Base-by-base conservation (phyloP, 2,329 filamentous ascomycete genomes). In the Coniochaeta sp. region DNA sequence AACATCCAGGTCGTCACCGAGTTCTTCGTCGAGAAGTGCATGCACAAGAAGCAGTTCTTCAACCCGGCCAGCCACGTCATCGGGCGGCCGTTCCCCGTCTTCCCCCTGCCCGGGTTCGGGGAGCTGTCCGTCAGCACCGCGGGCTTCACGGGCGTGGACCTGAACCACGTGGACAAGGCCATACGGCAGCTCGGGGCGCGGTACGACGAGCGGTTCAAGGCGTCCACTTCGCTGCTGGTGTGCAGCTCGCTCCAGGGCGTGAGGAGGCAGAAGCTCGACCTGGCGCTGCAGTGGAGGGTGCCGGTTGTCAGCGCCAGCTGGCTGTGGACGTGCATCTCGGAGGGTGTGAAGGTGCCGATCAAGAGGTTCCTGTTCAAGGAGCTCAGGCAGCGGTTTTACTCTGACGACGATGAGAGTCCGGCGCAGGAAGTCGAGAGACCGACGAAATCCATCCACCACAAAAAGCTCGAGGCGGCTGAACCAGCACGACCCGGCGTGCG, bases 11-110 rank as follows among this genome's bases (percentile, higher is more conserved):
- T 82, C 50, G 86, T 96, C 34, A 98, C 92, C 12, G 92, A 96
- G 70, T 96, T 95, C 81, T 99, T 93, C 83, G 81, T 99, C 58
- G 95, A 99, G 74, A 85, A 86, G 56, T 98, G 93, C 71, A 77
- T 99, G 43, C 87, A 93, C 70, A 84, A 85, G 64, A 95, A 90
- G 72, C 77, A 76, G 28, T 83, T 93, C 66, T 79, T 91, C 55
- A 78, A 89, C 33, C 91, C 92, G 6, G 76, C 79, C 58, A 79
- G 84, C 5, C 86, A 95, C 70, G 81, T 90, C 44, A 81, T 96
- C 26, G 92, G 91, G 61, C 85, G 85, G 7, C 92, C 95, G 2
- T 90, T 97, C 63, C 80, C 85, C 6, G 75, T 77, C 33, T 89
- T 91, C 65, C 89, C 86, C 40, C 84, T 96, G 34, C 67, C 76